A percentile compares a stretch with the other conserved stretches of the same genome.
phyloP scores from a whole-genome alignment of 2,329 filamentous ascomycete species.

The Lasiodiplodia citricola region DNA sequence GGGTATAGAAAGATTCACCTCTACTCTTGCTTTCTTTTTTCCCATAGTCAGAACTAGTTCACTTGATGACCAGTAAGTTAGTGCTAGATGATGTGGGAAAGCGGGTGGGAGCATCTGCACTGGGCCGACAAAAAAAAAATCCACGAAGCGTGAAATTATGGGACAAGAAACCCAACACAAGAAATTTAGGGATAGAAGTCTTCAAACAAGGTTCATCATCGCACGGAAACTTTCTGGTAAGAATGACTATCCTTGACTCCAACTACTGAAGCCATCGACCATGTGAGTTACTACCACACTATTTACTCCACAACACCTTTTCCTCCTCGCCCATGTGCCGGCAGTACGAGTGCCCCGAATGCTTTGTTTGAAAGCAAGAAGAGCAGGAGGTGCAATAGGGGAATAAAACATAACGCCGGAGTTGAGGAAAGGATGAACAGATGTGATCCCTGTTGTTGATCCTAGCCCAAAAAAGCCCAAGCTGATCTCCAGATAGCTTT shows the following conservation, averaged over 20 bases:
- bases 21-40: neutral
- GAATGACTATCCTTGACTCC: neutral
- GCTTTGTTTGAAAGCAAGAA: neutral
- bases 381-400: neutral
- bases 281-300: neutral
- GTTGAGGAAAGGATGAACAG: neutral
- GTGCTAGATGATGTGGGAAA: neutral
- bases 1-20: neutral
- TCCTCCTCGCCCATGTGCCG: neutral
- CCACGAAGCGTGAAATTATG: neutral
- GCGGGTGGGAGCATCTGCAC: neutral
- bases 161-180: neutral
- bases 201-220: neutral
- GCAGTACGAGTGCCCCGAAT: neutral
- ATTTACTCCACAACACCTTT: slow-evolving; percentile 8
- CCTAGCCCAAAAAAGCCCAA: slow-evolving; percentile 7
- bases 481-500: slow-evolving; percentile 15
- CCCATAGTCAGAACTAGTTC: too few relatives aligned
- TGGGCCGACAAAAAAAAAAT: neutral
- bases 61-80: neutral
- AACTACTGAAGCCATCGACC: neutral
- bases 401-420: neutral
- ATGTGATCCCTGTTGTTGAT: slow-evolving; percentile 18
- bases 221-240: neutral
- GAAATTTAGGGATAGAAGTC: neutral